These are phyloP conservation scores for Ganoderma boninense DNA, from an alignment of 1,284 basidiomycete species.

Conservation along the genomic window DNA sequence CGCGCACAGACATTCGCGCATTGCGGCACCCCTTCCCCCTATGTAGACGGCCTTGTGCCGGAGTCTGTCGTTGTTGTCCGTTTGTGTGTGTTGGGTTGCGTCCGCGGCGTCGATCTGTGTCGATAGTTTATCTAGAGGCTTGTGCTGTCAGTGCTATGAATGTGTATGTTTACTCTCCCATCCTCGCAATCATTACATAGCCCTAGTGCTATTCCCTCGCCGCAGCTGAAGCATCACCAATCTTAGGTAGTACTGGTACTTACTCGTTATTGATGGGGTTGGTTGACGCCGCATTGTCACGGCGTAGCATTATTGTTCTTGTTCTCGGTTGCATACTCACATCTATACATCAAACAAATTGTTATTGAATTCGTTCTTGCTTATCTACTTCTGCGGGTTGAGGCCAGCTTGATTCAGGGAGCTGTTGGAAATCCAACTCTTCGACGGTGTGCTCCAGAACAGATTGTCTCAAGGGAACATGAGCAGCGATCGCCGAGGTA, in stretches of 20 bases:
- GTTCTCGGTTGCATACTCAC: not conserved
- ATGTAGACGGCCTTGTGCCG: conserved; percentile 10
- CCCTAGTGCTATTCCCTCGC: not conserved
- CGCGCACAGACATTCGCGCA: conserved; percentile 8
- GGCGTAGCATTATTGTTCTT: not conserved
- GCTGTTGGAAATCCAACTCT: not conserved
- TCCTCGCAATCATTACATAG: conserved; percentile 4
- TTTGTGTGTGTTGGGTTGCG: conserved; percentile 1
- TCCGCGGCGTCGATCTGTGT: conserved; percentile 17
- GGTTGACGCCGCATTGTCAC: not conserved
- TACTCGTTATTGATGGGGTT: not conserved
- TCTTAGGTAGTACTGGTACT: conserved; percentile 1
- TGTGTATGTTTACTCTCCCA: conserved; percentile 24
- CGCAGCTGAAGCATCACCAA: not conserved
- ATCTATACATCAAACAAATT: not conserved
- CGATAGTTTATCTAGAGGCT: conserved; percentile 27
- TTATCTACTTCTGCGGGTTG: not conserved
- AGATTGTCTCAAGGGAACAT: not conserved
- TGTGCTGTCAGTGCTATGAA: conserved; percentile 30
- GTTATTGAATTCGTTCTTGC: not conserved
- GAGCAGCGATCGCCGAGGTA: not conserved
- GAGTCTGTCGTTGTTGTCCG: not conserved
- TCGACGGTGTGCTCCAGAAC: not conserved
- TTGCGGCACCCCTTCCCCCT: not conserved
- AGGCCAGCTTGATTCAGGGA: not conserved